phyloP scores from a whole-genome alignment of 2,329 filamentous ascomycete genomes.

The Shiraia sp. region DNA sequence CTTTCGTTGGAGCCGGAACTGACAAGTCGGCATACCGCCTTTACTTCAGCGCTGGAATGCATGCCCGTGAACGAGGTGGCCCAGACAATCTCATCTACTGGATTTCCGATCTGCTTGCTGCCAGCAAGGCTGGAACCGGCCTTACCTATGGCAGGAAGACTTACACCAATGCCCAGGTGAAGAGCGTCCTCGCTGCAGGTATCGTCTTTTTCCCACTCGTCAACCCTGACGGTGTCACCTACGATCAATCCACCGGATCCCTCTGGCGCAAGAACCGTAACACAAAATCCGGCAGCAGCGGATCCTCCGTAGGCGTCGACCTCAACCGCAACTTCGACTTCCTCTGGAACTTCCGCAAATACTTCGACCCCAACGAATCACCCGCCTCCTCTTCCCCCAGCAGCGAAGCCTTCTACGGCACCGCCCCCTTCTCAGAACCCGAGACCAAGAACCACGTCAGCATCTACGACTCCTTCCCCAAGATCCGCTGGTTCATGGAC shows the following conservation, averaged over 20 bases:
- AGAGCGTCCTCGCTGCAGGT: conserved; percentile 55
- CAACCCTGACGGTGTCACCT: conserved; percentile 37
- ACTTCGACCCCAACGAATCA: conserved; percentile 47
- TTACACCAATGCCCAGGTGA: conserved; percentile 58
- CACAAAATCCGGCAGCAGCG: conserved; percentile 33
- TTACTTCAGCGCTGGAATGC: conserved; percentile 59
- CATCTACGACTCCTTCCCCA: conserved; percentile 55
- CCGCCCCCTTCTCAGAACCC: conserved; percentile 58
- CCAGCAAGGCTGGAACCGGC: conserved; percentile 54
- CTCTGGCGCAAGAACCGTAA: conserved; percentile 46
- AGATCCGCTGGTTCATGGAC: conserved; percentile 62
- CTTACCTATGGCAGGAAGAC: conserved; percentile 57
- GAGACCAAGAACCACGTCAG: conserved; percentile 60
- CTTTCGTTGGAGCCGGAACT: conserved; percentile 52
- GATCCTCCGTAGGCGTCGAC: conserved; percentile 31
- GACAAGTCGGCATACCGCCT: conserved; percentile 50
- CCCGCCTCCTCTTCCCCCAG: conserved; percentile 49
- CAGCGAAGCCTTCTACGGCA: conserved; percentile 57
- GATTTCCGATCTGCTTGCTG: conserved; percentile 60
- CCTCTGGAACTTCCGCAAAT: conserved; percentile 57
- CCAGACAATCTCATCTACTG: conserved; percentile 63
- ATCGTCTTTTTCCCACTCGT: conserved; percentile 54
- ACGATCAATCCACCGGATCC: conserved; percentile 20
- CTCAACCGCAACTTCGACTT: conserved; percentile 54
- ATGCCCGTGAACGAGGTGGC: conserved; percentile 63